Percentiles rank a stretch among this genome's conserved stretches.
phyloP scores from a whole-genome alignment of 1,284 basidiomycete genomes.

The Heterobasidion irregulare region DNA sequence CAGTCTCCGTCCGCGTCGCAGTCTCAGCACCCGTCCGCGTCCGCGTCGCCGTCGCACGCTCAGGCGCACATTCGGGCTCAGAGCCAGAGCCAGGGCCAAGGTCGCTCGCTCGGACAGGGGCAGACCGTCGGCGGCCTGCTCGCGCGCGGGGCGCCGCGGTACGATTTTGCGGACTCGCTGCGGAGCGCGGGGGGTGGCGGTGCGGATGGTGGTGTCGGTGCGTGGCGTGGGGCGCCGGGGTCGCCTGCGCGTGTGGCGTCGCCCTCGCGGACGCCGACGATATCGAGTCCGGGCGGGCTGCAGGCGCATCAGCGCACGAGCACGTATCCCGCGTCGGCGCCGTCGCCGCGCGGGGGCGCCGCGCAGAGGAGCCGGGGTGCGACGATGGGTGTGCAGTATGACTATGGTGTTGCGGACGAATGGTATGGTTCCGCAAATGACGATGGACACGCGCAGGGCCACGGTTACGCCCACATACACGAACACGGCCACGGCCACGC shows the following conservation, averaged over 20 bases:
- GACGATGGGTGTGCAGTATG: no score
- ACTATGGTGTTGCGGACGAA: no score
- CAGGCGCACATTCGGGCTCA: no score
- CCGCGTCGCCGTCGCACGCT: no score
- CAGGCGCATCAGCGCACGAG: conserved; percentile 20
- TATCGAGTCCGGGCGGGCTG: neutral
- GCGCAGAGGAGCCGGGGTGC: no score
- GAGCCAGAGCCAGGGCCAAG: no score
- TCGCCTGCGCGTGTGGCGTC: conserved; percentile 7
- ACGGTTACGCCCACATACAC: neutral
- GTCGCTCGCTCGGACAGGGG: no score
- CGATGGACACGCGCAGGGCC: no score
- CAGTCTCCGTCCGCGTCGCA: no score
- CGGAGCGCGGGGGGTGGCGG: conserved; percentile 23
- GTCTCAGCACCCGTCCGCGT: no score
- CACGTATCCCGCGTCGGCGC: conserved; percentile 27
- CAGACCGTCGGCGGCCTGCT: neutral
- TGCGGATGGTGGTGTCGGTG: conserved; percentile 6
- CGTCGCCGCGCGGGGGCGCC: neutral
- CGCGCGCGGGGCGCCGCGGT: conserved; percentile 28
- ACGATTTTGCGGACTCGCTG: conserved; percentile 46
- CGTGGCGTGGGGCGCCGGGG: conserved; percentile 21
- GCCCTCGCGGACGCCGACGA: neutral
- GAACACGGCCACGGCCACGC: neutral
- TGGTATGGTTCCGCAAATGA: no score